Evolutionary conservation across 78 protist species (phyloP), one percentile per base, ranked within the genome.

Genomic region (Reticulomyxa filosa): DNA sequence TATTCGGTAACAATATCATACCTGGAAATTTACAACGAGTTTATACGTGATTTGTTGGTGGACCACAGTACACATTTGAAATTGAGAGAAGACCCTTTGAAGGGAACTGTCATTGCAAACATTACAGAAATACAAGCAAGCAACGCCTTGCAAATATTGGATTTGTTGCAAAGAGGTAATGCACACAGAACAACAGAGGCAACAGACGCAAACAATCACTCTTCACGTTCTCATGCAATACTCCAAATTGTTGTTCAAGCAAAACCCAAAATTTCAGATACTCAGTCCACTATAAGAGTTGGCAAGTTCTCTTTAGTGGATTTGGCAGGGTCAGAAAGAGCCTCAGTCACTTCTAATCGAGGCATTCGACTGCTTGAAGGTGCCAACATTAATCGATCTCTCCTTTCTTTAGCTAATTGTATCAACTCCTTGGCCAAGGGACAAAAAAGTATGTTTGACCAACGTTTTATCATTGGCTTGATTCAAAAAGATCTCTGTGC

Each of bases 381-480:
- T 32, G 22, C 7, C 38, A 27, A 30, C 29, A 83, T 83, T 72
- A 83, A 83, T 74, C 39, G 29, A 6, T 77, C 83, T 4, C 84
- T 85, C 33, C 30, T 70, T 5, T 57, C 79, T 4, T 70, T 82
- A 36, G 83, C 73, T 34, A 62, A 51, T 29, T 80, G 78, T 52
- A 75, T 82, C 66, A 67, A 56, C 35, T 71, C 80, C 0, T 73
- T 82, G 20, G 59, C 80, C 17, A n/a, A n/a, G n/a, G n/a, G n/a
- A n/a, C n/a, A n/a, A n/a, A n/a, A n/a, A n/a, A n/a, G n/a, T n/a
- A n/a, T n/a, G n/a, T n/a, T n/a, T n/a, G n/a, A n/a, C n/a, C n/a
- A n/a, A n/a, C n/a, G n/a, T n/a, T n/a, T n/a, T n/a, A n/a, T n/a
- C n/a, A n/a, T n/a, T n/a, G n/a, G n/a, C n/a, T n/a, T n/a, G n/a